These are phyloP conservation scores for Penicillium odoratum DNA, from an alignment of 495 filamentous ascomycete genomes.

Conservation along the genomic window DNA sequence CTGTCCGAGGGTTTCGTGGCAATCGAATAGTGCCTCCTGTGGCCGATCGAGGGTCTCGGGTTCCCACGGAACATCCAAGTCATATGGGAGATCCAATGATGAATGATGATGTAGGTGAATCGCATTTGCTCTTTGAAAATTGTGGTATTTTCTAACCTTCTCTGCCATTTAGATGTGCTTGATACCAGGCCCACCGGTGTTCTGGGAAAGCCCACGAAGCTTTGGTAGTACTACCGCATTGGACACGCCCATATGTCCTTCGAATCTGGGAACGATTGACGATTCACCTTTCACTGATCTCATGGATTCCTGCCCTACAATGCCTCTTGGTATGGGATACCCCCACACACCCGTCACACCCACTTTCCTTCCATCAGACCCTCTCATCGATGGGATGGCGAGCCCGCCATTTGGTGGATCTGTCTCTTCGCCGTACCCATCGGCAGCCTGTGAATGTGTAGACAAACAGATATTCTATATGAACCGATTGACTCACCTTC, in stretches of 20 bases:
- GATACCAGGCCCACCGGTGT: constrained; percentile 19
- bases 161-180: constrained; percentile 20
- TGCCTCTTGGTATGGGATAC: constrained; percentile 25
- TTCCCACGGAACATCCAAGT: constrained; percentile 8
- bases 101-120: constrained; percentile 25
- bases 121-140: not conserved
- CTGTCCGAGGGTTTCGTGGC: constrained; percentile 23
- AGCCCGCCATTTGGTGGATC: constrained; percentile 34
- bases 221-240: constrained; percentile 15
- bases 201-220: constrained; percentile 29
- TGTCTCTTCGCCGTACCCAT: constrained; percentile 20
- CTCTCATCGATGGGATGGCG: constrained; percentile 30
- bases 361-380: constrained; percentile 36
- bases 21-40: constrained; percentile 20
- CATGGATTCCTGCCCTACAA: constrained; percentile 19
- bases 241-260: constrained; percentile 26
- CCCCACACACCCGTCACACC: constrained; percentile 37
- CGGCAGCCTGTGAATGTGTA: constrained; percentile 36
- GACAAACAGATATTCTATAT: constrained; percentile 37
- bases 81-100: constrained; percentile 19
- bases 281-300: constrained; percentile 25
- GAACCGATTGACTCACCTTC: constrained; percentile 38
- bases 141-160: not conserved
- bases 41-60: constrained; percentile 17
- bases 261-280: constrained; percentile 17